Evolutionary conservation across 108 stramenopile species (phyloP).

Genomic region (Thalassiosira profunda): DNA sequence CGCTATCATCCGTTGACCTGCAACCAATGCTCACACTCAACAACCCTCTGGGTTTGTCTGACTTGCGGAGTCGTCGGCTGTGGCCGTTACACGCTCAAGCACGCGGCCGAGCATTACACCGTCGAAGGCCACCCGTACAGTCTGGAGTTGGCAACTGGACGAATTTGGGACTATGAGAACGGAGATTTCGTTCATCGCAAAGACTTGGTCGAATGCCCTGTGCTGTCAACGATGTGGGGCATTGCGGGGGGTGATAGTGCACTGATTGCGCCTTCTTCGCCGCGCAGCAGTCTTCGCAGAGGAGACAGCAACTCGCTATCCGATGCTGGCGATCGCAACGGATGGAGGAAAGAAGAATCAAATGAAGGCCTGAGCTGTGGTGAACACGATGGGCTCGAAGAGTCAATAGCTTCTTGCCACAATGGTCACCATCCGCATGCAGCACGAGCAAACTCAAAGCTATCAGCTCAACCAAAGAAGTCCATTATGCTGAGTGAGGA

Average conservation of each 20-base stretch:
- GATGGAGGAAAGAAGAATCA: constrained; percentile 7
- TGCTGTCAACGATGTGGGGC: constrained; percentile 41
- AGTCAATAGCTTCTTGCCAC: constrained; percentile 18
- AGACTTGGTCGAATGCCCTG: constrained; percentile 82
- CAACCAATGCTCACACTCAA: constrained; percentile 74
- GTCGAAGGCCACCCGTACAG: constrained; percentile 90
- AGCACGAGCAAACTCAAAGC: constrained; percentile 1
- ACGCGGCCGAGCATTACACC: constrained; percentile 88
- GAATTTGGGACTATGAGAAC: constrained; percentile 95
- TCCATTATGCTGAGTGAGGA: constrained; percentile 86
- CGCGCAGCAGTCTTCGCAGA: neutral
- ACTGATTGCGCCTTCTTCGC: constrained; percentile 16
- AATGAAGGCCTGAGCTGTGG: too few species aligned
- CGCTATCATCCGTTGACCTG: constrained; percentile 36
- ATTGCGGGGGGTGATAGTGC: constrained; percentile 9
- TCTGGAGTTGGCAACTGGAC: constrained; percentile 92
- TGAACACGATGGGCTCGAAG: neutral
- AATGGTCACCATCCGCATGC: neutral
- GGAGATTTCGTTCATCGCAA: constrained; percentile 91
- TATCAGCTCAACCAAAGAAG: constrained; percentile 67
- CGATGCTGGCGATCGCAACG: constrained; percentile 1
- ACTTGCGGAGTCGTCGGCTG: constrained; percentile 97
- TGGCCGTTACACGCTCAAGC: constrained; percentile 92
- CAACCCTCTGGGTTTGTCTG: constrained; percentile 95
- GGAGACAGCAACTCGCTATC: constrained; percentile 13